These are phyloP conservation scores for Arachnopeziza araneosa DNA, from an alignment of 2,329 filamentous ascomycete species.

Conservation along the genomic window DNA sequence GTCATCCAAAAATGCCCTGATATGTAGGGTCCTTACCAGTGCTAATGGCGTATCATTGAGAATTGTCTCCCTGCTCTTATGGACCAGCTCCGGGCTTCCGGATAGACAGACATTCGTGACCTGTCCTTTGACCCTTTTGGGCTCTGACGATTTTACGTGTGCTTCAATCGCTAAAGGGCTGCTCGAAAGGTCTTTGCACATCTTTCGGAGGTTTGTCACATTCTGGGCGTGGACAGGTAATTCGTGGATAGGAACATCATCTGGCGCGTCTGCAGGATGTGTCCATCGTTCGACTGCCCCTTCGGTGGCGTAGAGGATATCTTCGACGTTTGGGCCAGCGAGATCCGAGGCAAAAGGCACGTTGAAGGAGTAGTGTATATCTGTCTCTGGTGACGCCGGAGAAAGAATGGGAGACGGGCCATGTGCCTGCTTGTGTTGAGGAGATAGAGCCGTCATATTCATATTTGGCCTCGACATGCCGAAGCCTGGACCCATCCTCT, in stretches of 20 bases:
- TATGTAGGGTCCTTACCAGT: slow-evolving; percentile 58
- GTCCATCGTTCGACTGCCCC: slow-evolving; percentile 90
- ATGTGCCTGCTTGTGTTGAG: slow-evolving; percentile 51
- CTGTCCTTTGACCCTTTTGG: slow-evolving; percentile 62
- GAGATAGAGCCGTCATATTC: slow-evolving; percentile 41
- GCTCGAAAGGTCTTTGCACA: slow-evolving; percentile 79
- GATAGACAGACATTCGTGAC: slow-evolving; percentile 89
- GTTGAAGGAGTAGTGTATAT: slow-evolving; percentile 93
- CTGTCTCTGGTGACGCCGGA: slow-evolving; percentile 65
- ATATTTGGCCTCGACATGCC: slow-evolving; percentile 49
- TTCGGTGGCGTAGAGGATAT: slow-evolving; percentile 87
- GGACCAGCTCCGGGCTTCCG: slow-evolving; percentile 79
- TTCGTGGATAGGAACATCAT: slow-evolving; percentile 79
- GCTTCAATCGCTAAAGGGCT: slow-evolving; percentile 70
- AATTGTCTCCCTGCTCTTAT: slow-evolving; percentile 84
- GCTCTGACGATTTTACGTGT: slow-evolving; percentile 74
- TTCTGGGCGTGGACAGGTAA: slow-evolving; percentile 90
- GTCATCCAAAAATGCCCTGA: background rate
- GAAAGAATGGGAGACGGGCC: slow-evolving; percentile 55
- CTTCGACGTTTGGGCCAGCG: slow-evolving; percentile 85
- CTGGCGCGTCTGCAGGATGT: slow-evolving; percentile 79
- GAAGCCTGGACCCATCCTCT: slow-evolving; percentile 64
- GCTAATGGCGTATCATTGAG: slow-evolving; percentile 89
- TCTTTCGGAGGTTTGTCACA: slow-evolving; percentile 67
- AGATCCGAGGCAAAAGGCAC: slow-evolving; percentile 93